A percentile compares a stretch with the other conserved stretches of the same genome.
phyloP scores from a whole-genome alignment of 2,329 filamentous ascomycete genomes.

The Sphaerulina musiva region DNA sequence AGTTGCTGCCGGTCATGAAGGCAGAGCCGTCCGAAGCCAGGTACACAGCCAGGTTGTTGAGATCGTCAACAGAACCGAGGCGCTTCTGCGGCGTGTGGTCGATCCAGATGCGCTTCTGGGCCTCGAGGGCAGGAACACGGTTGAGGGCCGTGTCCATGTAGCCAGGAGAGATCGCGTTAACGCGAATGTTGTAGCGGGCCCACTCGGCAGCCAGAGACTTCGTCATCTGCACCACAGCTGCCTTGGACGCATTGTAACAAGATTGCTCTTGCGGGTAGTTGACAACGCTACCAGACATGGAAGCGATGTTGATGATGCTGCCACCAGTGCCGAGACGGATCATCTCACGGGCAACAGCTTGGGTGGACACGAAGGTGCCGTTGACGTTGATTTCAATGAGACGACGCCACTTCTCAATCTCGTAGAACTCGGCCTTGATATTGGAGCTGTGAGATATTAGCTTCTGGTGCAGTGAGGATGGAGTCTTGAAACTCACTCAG shows the following conservation, averaged over 20 bases:
- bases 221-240: constrained; percentile 68
- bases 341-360: constrained; percentile 52
- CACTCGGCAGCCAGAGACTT: constrained; percentile 79
- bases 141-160: constrained; percentile 84
- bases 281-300: constrained; percentile 47
- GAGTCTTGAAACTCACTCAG: constrained; percentile 48
- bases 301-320: constrained; percentile 68
- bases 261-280: constrained; percentile 64
- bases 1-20: constrained; percentile 73
- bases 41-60: constrained; percentile 72
- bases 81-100: constrained; percentile 66
- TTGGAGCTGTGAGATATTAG: constrained; percentile 53
- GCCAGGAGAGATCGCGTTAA: constrained; percentile 77
- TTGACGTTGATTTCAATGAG: constrained; percentile 78
- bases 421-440: constrained; percentile 73
- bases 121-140: constrained; percentile 68
- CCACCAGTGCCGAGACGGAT: constrained; percentile 65
- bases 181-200: constrained; percentile 72
- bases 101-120: constrained; percentile 76
- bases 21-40: constrained; percentile 64
- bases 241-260: constrained; percentile 80
- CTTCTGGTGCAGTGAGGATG: neutral
- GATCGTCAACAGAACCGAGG: constrained; percentile 65
- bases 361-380: constrained; percentile 69
- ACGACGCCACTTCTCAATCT: constrained; percentile 67